These are phyloP conservation scores for Cicer cuneatum DNA, from an alignment of 306 rosid genomes.

Conservation along the genomic window DNA sequence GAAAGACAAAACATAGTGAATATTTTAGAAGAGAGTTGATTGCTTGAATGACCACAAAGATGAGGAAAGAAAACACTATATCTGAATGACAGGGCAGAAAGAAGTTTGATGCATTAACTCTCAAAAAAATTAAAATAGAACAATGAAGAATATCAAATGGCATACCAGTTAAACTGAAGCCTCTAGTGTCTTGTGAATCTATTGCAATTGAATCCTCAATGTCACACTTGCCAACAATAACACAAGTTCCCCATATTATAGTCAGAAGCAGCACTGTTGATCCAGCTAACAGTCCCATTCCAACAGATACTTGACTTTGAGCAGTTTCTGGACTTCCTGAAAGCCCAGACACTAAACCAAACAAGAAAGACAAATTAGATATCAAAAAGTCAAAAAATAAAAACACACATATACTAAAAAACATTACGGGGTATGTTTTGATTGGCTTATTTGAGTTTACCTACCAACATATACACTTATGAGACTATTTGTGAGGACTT, in stretches of 20 bases:
- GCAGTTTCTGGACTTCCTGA: conserved; percentile 69
- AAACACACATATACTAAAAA: neutral
- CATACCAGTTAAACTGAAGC: conserved; percentile 62
- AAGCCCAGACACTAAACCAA: conserved; percentile 64
- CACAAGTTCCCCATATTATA: conserved; percentile 73
- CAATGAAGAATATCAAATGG: conserved; percentile 31
- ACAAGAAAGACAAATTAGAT: conserved; percentile 36
- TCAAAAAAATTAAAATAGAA: conserved; percentile 3
- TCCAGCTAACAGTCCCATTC: conserved; percentile 84
- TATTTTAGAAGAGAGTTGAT: neutral
- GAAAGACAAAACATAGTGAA: neutral
- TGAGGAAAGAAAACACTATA: neutral
- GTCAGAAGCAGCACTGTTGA: conserved; percentile 76
- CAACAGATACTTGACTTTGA: conserved; percentile 77
- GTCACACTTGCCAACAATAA: conserved; percentile 78
- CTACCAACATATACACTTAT: too few relatives aligned
- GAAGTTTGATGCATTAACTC: neutral
- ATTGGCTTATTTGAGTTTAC: too few relatives aligned
- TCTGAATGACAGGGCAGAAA: neutral
- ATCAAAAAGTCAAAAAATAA: neutral
- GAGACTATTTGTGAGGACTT: too few relatives aligned
- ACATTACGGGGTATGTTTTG: too few relatives aligned
- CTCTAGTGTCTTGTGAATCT: conserved; percentile 61
- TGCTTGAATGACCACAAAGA: conserved; percentile 25
- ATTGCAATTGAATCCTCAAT: conserved; percentile 60